Conservation (phyloP, 441 rosid species). For the Viola pubescens region DNA sequence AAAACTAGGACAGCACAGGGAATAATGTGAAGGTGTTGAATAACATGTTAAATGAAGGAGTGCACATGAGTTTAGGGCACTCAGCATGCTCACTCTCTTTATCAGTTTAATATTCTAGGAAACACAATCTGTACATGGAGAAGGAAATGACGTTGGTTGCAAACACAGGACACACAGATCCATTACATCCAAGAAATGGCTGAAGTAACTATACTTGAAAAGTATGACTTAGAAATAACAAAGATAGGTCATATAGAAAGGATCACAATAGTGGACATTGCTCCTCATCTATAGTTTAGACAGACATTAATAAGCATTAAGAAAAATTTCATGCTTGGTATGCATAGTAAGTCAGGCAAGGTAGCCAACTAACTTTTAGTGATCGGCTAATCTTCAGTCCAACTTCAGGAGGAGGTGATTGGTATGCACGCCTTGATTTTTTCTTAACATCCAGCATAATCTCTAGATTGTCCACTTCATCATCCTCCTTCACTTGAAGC, state of each 20-base stretch:
- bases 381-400: conserved; percentile 88
- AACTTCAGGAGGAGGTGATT: conserved; percentile 83
- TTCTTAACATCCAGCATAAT: conserved; percentile 58
- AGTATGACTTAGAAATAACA: too few relatives aligned
- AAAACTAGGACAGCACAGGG: background rate
- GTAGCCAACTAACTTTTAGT: conserved; percentile 56
- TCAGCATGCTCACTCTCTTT: too few relatives aligned
- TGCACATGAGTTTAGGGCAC: too few relatives aligned
- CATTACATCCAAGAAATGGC: too few relatives aligned
- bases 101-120: too few relatives aligned
- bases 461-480: conserved; percentile 86
- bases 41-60: background rate
- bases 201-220: too few relatives aligned
- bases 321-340: background rate
- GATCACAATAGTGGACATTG: too few relatives aligned
- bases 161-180: too few relatives aligned
- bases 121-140: too few relatives aligned
- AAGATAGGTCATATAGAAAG: too few relatives aligned
- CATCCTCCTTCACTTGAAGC: conserved; percentile 80
- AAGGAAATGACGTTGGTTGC: too few relatives aligned
- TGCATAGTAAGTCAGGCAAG: background rate
- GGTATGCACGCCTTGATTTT: conserved; percentile 73
- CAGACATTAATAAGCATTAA: too few relatives aligned
- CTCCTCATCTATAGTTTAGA: background rate
- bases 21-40: conserved; percentile 1